Base-by-base conservation (phyloP, 805 yeast species). In the Pichia heedii region DNA sequence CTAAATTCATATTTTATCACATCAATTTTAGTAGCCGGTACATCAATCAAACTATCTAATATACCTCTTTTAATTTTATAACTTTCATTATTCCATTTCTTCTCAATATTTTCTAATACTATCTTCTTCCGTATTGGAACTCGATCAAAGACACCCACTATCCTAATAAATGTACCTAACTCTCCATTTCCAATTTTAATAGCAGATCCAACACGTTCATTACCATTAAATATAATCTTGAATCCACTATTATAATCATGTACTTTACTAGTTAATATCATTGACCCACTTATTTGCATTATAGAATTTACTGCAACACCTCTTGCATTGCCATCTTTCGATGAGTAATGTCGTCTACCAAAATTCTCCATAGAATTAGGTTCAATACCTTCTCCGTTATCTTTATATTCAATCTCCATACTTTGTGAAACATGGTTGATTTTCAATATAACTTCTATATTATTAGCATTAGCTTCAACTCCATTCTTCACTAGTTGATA, bases 301-400 rank as follows among this genome's bases (percentile, higher is more conserved):
- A 86, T 62, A 0, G 81, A 69, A 41, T 69, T 65, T 16, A 86
- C 50, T 0, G 93, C 83, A 51, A 80, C 84, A 1, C 95, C 95
- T 39, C 84, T 68, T 10, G 27, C 27, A 3, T 75, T 33, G 3
- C n/a, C 27, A 22, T 41, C 36, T 51, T 81, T 84, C 0, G 89
- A 79, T 0, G 90, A 81, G 44, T 62, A 63, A 53, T 74, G 66
- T 18, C 69, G 60, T 13, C 49, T 39, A 0, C 83, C 87, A 1
- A 83, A 54, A 2, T 50, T 33, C 1, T 52, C 61, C 39, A 84
- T 53, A 37, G 79, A 80, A 0, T 53, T 65, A 0, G 69, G 67
- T 5, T 50, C 44, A 3, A 89, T 75, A 0, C 97, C 97, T 2
- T 19, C 22, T 0, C 97, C 97, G 57, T 89, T 68, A 58, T 89